Base-by-base conservation (phyloP, 176 grass and related monocot genomes). In the Triticum turgidum region DNA sequence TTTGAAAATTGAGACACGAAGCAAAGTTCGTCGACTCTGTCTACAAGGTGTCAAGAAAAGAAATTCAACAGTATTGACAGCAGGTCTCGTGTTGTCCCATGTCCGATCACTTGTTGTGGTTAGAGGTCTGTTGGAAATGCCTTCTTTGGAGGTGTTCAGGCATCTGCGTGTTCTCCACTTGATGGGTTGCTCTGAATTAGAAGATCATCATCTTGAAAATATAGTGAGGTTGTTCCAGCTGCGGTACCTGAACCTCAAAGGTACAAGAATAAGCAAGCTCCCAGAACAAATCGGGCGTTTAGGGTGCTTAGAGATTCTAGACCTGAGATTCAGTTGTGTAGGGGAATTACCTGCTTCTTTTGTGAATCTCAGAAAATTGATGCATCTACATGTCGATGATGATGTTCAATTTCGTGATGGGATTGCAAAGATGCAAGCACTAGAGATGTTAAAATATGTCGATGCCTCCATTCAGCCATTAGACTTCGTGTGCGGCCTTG, bases 271-370 rank as follows among this genome's bases (percentile, higher is more conserved):
- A 20, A 3, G 14, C 9, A 4, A 11, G 11, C 61, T 80, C 12
- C 38, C 78, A 0, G 7, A 64, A 65, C 22, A 80, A 18, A 32
- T 27, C 0, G 22, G 7, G 0, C 1, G 11, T 11, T 7, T 80
- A 3, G 3, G 17, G 0, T 15, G 15, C 25, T 42, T 80, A 7
- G 78, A 66, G 61, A 1, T 15, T 0, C 37, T 80, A 0, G 13
- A 80, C 7, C 0, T 80, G 29, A 7, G 3, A 11, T 0, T 0
- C 0, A 35, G 6, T 9, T 0, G 0, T 3, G 7, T 68, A 20
- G 0, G 0, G 0, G 30, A 65, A 44, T 44, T 80, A 38, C 78
- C 61, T 1, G 4, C n/a, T 35, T 4, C 30, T 18, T 20, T 68
- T 9, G 30, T 68, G 4, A 68, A 68, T 9, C 30, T 35, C 8